A percentile compares a stretch with the other conserved stretches of the same genome.
phyloP scores from a whole-genome alignment of 2,329 filamentous ascomycete genomes.

The Pestalotiopsis sp. region DNA sequence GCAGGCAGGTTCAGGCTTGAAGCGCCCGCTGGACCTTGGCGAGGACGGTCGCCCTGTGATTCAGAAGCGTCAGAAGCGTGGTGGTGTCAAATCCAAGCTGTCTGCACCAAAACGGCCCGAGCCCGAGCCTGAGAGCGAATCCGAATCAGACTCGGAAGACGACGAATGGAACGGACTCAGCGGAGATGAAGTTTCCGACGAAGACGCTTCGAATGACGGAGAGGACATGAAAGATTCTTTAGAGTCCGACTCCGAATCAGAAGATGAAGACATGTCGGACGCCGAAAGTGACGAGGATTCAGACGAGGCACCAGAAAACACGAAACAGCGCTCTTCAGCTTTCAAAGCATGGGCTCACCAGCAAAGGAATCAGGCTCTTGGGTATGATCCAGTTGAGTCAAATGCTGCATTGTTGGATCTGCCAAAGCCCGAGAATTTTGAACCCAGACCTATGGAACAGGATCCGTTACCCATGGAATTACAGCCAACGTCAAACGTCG shows the following conservation, averaged over 20 bases:
- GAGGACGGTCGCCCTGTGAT: slow-evolving; percentile 79
- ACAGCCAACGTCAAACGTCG: slow-evolving; percentile 56
- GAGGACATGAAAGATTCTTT: slow-evolving; percentile 34
- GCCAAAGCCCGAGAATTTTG: slow-evolving; percentile 62
- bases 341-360: slow-evolving; percentile 94
- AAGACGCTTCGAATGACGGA: slow-evolving; percentile 33
- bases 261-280: slow-evolving; percentile 36
- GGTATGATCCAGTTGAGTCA: slow-evolving; percentile 52
- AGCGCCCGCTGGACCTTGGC: slow-evolving; percentile 80
- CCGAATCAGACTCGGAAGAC: slow-evolving; percentile 32
- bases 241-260: slow-evolving; percentile 26
- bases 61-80: slow-evolving; percentile 75
- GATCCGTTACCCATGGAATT: slow-evolving; percentile 71
- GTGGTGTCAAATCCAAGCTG: slow-evolving; percentile 58
- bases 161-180: slow-evolving; percentile 66
- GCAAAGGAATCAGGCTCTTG: slow-evolving; percentile 81
- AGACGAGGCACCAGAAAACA: slow-evolving; percentile 29
- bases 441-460: slow-evolving; percentile 65
- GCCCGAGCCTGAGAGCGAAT: slow-evolving; percentile 43
- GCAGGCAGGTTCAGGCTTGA: slow-evolving; percentile 73
- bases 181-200: slow-evolving; percentile 41
- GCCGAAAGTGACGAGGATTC: slow-evolving; percentile 28
- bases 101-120: slow-evolving; percentile 36
- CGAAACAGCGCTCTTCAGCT: slow-evolving; percentile 54
- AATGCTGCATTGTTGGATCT: slow-evolving; percentile 47